Conservation (phyloP, 495 filamentous ascomycete genomes). For the Lophium mytilinum region DNA sequence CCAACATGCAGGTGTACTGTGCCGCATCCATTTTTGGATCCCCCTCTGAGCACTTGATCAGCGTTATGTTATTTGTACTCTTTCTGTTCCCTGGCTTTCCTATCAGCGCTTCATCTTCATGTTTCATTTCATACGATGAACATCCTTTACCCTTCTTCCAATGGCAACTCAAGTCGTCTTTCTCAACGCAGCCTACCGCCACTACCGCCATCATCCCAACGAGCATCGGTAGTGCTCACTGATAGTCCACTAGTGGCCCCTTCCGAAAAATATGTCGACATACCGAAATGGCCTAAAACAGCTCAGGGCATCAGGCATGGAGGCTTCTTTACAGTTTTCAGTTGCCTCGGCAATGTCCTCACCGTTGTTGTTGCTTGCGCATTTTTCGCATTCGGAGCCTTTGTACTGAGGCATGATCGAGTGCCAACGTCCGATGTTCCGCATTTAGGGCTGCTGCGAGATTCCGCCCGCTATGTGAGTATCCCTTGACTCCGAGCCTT, state of each 20-base stretch:
- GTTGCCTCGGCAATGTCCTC: constrained; percentile 6
- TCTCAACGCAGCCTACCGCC: background rate
- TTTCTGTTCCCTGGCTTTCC: background rate
- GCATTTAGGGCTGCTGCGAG: constrained; percentile 1
- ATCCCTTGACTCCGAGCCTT: background rate
- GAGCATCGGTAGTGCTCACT: background rate
- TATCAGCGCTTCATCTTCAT: background rate
- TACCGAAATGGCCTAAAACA: constrained; percentile 4
- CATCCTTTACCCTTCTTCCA: background rate
- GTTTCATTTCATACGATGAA: background rate
- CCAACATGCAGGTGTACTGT: too few species aligned
- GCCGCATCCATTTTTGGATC: too few species aligned
- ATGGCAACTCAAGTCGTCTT: background rate
- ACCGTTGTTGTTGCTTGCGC: constrained; percentile 2
- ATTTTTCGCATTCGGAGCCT: constrained; percentile 6
- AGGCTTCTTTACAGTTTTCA: constrained; percentile 1
- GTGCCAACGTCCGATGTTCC: constrained; percentile 1
- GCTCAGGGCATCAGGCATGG: background rate
- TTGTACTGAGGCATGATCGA: constrained; percentile 7
- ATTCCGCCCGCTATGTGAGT: constrained; percentile 12
- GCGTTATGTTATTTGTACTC: too few species aligned
- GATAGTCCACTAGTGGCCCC: background rate
- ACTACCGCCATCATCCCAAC: background rate
- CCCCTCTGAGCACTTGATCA: too few species aligned
- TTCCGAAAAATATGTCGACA: background rate